phyloP scores from a whole-genome alignment of 1,284 basidiomycete genomes.

The Inonotus hispidus region DNA sequence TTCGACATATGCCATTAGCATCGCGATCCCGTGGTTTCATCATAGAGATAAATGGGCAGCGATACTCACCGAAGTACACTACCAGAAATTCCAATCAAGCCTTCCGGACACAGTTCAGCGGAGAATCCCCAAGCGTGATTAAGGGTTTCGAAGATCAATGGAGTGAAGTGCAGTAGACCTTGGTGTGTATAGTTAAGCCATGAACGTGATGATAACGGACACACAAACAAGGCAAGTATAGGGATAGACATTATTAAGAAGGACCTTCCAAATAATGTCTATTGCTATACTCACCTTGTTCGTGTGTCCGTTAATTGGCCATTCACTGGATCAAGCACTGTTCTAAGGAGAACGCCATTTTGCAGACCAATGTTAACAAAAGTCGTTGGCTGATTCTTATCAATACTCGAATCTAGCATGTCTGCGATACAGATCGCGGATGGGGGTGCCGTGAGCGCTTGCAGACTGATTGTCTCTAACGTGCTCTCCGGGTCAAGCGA shows the following conservation, averaged over 20 bases:
- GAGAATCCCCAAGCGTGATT: constrained; percentile 97
- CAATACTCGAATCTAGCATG: constrained; percentile 95
- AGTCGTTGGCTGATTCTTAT: constrained; percentile 91
- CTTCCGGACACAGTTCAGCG: constrained; percentile 94
- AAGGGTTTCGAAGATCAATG: constrained; percentile 92
- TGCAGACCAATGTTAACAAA: constrained; percentile 98
- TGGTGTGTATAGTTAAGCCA: constrained; percentile 98
- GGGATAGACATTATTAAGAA: background rate
- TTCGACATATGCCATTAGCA: constrained; percentile 32
- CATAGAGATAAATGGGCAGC: constrained; percentile 18
- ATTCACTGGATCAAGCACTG: constrained; percentile 91
- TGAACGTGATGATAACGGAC: constrained; percentile 91
- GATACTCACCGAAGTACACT: constrained; percentile 76
- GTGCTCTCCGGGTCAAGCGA: constrained; percentile 96
- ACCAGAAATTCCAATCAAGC: constrained; percentile 92
- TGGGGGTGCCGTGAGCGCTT: constrained; percentile 94
- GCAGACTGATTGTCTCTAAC: constrained; percentile 90
- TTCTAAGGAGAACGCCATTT: constrained; percentile 93
- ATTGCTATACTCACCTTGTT: constrained; percentile 57
- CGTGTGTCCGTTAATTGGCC: constrained; percentile 96
- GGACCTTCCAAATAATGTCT: background rate
- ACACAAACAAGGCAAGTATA: constrained; percentile 79
- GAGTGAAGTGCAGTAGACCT: constrained; percentile 94
- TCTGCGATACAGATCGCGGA: constrained; percentile 96
- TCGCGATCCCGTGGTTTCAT: constrained; percentile 36